Base-by-base conservation (phyloP, 2,329 filamentous ascomycete species). In the Calonectria crousiana region DNA sequence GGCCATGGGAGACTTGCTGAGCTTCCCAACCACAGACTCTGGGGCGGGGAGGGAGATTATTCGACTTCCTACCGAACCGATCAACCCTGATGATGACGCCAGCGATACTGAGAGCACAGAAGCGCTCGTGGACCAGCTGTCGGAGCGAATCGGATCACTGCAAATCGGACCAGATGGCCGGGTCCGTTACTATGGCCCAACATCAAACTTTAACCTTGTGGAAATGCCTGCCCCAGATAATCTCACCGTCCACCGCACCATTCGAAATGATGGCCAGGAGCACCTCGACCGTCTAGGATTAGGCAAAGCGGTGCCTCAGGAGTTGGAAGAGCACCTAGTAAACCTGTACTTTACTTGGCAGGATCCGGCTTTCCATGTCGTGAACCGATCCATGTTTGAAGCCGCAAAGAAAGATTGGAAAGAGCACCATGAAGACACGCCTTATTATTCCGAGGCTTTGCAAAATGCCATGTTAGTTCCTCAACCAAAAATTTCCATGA, bases 391-490 rank as follows among this genome's bases (percentile, higher is more conserved):
- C 34, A 74, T 80, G 38, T 82, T 79, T 49, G 75, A 77, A 13
- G 60, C 51, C 1, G 74, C 75, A 2, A 78, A 67, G 53, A 23
- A 52, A 11, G 32, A 44, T 13, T 79, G 76, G 75, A 60, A n/a
- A 16, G 69, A 80, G 9, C 75, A 75, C 38, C 72, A 76, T 11
- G 73, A 79, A 9, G 77, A 80, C 10, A 80, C 78, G 4, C 78
- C 79, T 0, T 82, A 81, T 56, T 82, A 80, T 56, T 82, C 80
- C 0, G 80, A 82, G 36, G 75, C 81, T 1, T 66, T 82, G 10
- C 78, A 75, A 0, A 82, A 81, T 20, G 78, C 81, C 32, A 81
- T 82, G 81, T 79, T 14, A 71, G 80, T 73, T 14, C 8, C 30
- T 23, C n/a, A 41, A 9, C 10, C 8, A 6, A 10, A 9, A 9